Conservation (phyloP, 2,329 filamentous ascomycete genomes). For the Pseudofabraea citricarpa region DNA sequence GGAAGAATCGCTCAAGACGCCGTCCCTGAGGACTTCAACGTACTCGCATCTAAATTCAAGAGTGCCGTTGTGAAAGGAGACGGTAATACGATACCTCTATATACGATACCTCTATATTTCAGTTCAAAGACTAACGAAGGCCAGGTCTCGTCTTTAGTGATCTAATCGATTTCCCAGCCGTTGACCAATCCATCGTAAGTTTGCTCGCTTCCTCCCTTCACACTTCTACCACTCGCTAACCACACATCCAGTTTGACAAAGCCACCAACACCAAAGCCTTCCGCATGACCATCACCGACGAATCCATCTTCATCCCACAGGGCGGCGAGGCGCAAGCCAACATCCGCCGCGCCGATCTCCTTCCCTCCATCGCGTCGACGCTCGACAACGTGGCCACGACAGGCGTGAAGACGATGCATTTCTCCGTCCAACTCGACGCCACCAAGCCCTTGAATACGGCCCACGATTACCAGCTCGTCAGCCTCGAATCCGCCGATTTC, state of each 20-base stretch:
- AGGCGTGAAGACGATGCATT: constrained; percentile 56
- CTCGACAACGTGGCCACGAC: constrained; percentile 43
- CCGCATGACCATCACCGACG: constrained; percentile 43
- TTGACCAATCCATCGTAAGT: not conserved
- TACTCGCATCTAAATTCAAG: constrained; percentile 18
- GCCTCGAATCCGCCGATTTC: constrained; percentile 41
- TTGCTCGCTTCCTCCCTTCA: not conserved
- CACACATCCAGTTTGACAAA: constrained; percentile 7
- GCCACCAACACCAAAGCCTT: constrained; percentile 10
- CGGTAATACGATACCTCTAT: too few species aligned
- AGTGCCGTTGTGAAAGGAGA: constrained; percentile 23
- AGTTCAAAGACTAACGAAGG: not conserved
- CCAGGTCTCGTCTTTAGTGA: not conserved
- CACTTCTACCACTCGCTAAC: not conserved
- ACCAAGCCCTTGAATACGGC: constrained; percentile 48
- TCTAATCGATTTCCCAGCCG: not conserved
- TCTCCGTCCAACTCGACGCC: constrained; percentile 48
- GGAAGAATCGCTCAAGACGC: constrained; percentile 16
- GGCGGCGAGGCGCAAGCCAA: constrained; percentile 43
- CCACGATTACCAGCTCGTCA: constrained; percentile 55
- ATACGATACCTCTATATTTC: not conserved
- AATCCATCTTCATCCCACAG: constrained; percentile 49
- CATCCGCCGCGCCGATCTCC: constrained; percentile 55
- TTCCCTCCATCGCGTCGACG: constrained; percentile 40
- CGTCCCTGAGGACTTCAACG: constrained; percentile 16